Evolutionary conservation across 805 yeast genomes (phyloP), one percentile per base, ranked within the genome.

Genomic region (Wickerhamomyces chaumierensis): DNA sequence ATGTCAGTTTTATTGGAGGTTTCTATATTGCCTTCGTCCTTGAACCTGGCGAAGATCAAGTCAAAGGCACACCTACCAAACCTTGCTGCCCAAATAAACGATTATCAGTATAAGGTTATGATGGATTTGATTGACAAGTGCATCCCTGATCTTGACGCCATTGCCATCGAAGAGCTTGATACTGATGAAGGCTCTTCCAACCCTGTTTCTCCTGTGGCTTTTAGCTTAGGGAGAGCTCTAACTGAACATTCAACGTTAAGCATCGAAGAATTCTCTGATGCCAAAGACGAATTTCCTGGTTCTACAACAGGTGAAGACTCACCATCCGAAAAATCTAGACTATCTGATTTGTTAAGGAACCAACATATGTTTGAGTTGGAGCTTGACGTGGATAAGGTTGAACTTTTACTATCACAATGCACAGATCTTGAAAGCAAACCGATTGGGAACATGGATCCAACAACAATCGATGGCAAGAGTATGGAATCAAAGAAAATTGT

Each of bases 71-170:
- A 76, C 42, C 70, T 92, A 13, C 94, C 96, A 0, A 62, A 63
- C 25, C 68, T 94, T 43, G 68, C 69, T 23, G 76, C 92, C 4
- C 71, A 82, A 23, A 56, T 92, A 51, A 84, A 84, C 48, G 97
- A 92, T 55, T 81, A 78, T 50, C 96, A 94, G 55, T 94, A 94
- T 61, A 83, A 86, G 56, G 75, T 86, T 1, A 64, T 92, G 51
- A 79, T 92, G 90, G 75, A 78, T 41, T 62, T 90, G 34, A 62
- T 90, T 27, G 81, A 81, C 36, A 71, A 66, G 9, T 73, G 80
- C 17, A 66, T 86, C 11, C 96, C 96, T 2, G 51, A 53, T 21
- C 46, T 55, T 31, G 42, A 40, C 13, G 27, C 46, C 12, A 34
- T 4, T 25, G 29, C 29, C 29, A 25, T 5, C 15, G 35, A 15